Evolutionary conservation across 441 rosid genomes (phyloP).

Genomic region (Adansonia gregorii): DNA sequence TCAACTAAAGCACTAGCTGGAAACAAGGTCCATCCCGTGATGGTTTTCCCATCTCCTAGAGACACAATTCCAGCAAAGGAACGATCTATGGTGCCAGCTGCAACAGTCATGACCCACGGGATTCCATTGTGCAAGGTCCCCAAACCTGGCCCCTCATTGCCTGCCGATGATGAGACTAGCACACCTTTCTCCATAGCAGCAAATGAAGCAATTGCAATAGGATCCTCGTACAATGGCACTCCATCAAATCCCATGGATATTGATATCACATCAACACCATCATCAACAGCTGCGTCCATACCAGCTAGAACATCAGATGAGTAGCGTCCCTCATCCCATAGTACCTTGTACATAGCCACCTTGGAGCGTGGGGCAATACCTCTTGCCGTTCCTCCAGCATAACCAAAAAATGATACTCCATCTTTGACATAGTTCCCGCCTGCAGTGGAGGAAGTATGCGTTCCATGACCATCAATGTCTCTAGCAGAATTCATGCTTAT

Average conservation of each 20-base stretch:
- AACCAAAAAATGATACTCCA: constrained; percentile 43
- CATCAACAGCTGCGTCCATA: constrained; percentile 50
- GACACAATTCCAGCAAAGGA: constrained; percentile 40
- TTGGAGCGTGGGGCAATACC: constrained; percentile 50
- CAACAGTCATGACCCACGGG: constrained; percentile 59
- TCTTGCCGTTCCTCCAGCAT: constrained; percentile 52
- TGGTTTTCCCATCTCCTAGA: constrained; percentile 42
- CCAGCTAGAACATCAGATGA: constrained; percentile 61
- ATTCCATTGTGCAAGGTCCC: constrained; percentile 55
- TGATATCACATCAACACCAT: constrained; percentile 62
- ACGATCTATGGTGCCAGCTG: constrained; percentile 56
- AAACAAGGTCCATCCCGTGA: constrained; percentile 47
- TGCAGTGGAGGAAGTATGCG: constrained; percentile 51
- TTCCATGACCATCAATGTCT: constrained; percentile 47
- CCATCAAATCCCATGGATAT: constrained; percentile 52
- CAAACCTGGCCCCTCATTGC: constrained; percentile 41
- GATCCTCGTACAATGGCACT: constrained; percentile 48
- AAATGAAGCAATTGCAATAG: constrained; percentile 58
- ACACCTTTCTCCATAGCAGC: constrained; percentile 58
- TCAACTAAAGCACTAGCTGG: constrained; percentile 39
- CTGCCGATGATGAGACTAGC: constrained; percentile 54
- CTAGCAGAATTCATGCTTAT: constrained; percentile 49
- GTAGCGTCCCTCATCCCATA: constrained; percentile 44
- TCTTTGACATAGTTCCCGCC: constrained; percentile 44
- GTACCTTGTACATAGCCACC: constrained; percentile 56